Conservation (phyloP, 2,329 filamentous ascomycete species). For the Aureobasidium sp. region DNA sequence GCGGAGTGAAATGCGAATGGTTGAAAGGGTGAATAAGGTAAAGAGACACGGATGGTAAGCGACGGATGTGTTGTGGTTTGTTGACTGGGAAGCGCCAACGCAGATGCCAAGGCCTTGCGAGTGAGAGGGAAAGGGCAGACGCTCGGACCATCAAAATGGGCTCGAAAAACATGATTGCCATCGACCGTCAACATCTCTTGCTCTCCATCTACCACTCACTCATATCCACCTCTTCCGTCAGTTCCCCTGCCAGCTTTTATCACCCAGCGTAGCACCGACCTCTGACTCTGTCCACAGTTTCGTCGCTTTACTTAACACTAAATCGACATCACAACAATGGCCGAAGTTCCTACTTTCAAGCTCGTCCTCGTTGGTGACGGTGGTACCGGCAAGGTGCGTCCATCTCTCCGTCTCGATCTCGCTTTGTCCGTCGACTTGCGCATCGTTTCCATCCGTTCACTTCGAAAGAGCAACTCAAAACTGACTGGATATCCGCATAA, state of each 20-base stretch:
- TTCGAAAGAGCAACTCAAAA: not conserved
- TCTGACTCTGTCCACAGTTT: not conserved
- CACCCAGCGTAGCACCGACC: not conserved
- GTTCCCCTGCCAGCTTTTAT: not conserved
- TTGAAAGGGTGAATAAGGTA: not conserved
- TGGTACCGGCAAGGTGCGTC: conserved; percentile 94
- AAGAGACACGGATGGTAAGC: not conserved
- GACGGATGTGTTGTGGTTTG: not conserved
- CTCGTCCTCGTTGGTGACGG: conserved; percentile 98
- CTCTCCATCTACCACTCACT: not conserved
- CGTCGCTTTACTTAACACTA: not conserved
- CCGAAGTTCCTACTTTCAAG: conserved; percentile 85
- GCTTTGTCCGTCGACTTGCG: not conserved
- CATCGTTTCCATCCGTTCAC: not conserved
- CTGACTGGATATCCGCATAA: not conserved
- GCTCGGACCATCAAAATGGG: not conserved
- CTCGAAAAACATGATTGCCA: conserved; percentile 1
- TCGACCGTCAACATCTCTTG: conserved; percentile 1
- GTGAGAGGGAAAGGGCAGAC: not conserved
- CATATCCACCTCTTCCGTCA: not conserved
- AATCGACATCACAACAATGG: conserved; percentile 47
- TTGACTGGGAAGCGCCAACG: not conserved
- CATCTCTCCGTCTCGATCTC: conserved; percentile 1
- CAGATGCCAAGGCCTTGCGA: not conserved
- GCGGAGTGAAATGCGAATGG: not conserved